Evolutionary conservation across 371 early-diverging fungal genomes (phyloP), one percentile per base, ranked within the genome.

Genomic region (Mucor circinelloides): DNA sequence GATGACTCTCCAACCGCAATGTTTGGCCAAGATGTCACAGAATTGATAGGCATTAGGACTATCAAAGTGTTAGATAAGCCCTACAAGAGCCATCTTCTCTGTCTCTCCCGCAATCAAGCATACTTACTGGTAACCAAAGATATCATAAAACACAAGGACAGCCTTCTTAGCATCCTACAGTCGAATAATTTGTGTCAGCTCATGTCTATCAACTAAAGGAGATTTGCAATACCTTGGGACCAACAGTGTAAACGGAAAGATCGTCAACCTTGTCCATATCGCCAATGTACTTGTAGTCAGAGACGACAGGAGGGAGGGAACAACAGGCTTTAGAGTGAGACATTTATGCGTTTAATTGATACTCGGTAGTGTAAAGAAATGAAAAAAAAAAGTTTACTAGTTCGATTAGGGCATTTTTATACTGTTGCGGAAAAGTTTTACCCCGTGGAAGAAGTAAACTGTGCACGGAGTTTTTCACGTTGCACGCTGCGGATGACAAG

Each of bases 251-350:
- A 19, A 79, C 62, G 15, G 73, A 64, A 32, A 85, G 66, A 48
- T 82, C 86, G 36, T 70, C 78, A 9, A 85, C 48, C 19, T 72
- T 75, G 34, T 75, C 81, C n/a, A 76, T 71, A 27, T 71, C 68
- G 42, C 92, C 92, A 56, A 76, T 75, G 62, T 88, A 69, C 21
- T 69, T 56, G 74, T 91, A 91, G 58, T 79, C 66, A 42, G 85
- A 81, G 13, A 65, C 63, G 56, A 91, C 90, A 23, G 91, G 88
- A 25, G 87, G 86, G 4, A 87, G 83, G 59, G 79, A 70, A 71
- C 91, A 90, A 74, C 92, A 91, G 55, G 84, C 84, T 34, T 78
- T 67, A 1, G 85, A 72, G 58, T 76, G 76, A 44, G 88, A 81
- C 88, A 89, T 88, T 56, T 61, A 56, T 52, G 15, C 2, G 36